Base-by-base conservation (phyloP, 2,329 filamentous ascomycete genomes). In the Ascochyta fabae region DNA sequence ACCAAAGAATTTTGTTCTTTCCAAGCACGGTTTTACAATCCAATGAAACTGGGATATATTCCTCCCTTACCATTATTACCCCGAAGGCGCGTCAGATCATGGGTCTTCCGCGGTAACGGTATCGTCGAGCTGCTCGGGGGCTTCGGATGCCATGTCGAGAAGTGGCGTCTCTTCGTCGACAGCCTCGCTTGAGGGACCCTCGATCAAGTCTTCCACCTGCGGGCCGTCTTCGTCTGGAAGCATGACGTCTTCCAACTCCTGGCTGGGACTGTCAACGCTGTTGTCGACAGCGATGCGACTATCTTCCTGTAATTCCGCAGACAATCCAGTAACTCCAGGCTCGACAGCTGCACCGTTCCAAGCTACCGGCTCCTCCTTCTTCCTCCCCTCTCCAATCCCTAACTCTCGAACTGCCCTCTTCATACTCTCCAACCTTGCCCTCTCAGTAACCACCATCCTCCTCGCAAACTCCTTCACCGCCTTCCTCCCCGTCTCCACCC, bases 361-460 rank as follows among this genome's bases (percentile, higher is more conserved):
- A 31, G 4, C 35, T 22, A 19, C 26, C 24, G 1, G 9, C 9
- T 1, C 13, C 15, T 35, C 33, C n/a, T 34, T n/a, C 31, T 15
- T 15, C 34, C 24, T 35, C 3, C 34, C 35, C 22, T 46, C 31
- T 1, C 46, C 53, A 19, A 56, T 33, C 7, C 48, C 48, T 45
- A 79, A 41, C 48, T 83, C 87, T 61, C 92, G 84, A 64, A 97
- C 75, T 8, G 92, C 92, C 61, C 94, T 83, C 78, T 84, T 85
- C 82, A 99, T 88, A 19, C 89, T 88, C 64, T 92, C 91, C 61
- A 96, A 78, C 63, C 90, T 84, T 70, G 90, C 89, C 62, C 84
- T 85, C 78, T 99, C 95, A 48, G 85, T 83, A 4, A 96, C 85
- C 24, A 98, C 81, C 84, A 93, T 92, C 29, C 86, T 86, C 68